A percentile compares a stretch with the other conserved stretches of the same genome.
Evolutionary conservation across 306 rosid species (phyloP).

Genomic region (Trifolium subterraneum): DNA sequence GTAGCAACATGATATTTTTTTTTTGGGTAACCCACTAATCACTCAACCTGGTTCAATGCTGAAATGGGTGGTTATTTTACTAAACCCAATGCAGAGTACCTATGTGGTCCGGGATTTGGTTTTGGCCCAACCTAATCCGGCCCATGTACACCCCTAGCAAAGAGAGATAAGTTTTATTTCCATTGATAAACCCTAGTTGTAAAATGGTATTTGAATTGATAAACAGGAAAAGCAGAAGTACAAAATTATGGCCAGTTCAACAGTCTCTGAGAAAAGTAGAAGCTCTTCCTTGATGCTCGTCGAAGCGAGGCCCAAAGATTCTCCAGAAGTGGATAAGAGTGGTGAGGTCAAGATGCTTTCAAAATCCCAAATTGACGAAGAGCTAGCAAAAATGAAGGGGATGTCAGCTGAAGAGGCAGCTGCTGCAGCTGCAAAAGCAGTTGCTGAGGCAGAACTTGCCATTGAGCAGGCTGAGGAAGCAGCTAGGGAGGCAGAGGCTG

Average conservation of each 20-base stretch:
- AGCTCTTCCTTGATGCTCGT: constrained; percentile 52
- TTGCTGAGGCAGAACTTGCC: constrained; percentile 93
- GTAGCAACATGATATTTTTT: constrained; percentile 20
- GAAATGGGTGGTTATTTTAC: too few species aligned
- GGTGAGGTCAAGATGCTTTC: constrained; percentile 59
- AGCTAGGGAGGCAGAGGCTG: constrained; percentile 87
- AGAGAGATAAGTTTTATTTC: constrained; percentile 15
- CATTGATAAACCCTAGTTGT: too few species aligned
- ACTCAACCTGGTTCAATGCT: too few species aligned
- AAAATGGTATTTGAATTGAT: constrained; percentile 29
- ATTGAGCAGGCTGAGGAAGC: constrained; percentile 88
- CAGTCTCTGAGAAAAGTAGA: constrained; percentile 65
- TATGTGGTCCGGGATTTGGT: too few species aligned
- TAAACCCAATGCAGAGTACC: too few species aligned
- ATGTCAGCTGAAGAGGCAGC: constrained; percentile 88
- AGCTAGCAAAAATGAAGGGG: constrained; percentile 64
- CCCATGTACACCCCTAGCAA: not conserved
- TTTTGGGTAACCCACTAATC: too few species aligned
- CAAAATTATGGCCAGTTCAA: constrained; percentile 58
- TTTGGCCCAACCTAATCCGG: too few species aligned
- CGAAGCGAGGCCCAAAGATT: constrained; percentile 60
- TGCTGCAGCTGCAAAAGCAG: constrained; percentile 87
- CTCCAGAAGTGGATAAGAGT: constrained; percentile 53
- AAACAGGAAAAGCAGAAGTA: constrained; percentile 79
- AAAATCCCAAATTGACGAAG: constrained; percentile 70